These are phyloP conservation scores for Phytomonas sp. DNA, from an alignment of 208 protist species.

Conservation along the genomic window DNA sequence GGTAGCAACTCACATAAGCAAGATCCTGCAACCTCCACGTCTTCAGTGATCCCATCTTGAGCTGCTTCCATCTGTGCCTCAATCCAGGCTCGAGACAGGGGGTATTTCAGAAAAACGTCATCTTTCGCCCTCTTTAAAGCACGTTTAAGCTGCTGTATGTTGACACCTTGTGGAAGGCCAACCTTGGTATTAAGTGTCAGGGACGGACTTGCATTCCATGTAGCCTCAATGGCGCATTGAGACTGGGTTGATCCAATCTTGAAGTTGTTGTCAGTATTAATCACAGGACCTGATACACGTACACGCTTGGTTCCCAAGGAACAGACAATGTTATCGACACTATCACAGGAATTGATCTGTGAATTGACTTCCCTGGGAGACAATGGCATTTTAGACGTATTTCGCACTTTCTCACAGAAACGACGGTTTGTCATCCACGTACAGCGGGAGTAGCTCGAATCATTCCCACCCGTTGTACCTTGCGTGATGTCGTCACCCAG, in stretches of 20 bases:
- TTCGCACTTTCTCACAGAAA: background rate
- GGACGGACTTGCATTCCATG: conserved; percentile 6
- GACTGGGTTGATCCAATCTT: background rate
- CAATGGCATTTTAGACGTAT: background rate
- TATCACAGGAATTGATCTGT: background rate
- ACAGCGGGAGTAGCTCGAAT: background rate
- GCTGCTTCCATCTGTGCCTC: conserved; percentile 13
- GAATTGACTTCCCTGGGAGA: background rate
- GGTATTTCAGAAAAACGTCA: conserved; percentile 13
- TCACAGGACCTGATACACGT: background rate
- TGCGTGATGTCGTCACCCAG: background rate
- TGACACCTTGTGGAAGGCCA: conserved; percentile 53
- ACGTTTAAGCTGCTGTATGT: conserved; percentile 11
- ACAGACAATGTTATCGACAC: background rate
- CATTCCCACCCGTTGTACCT: background rate
- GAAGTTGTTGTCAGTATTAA: background rate
- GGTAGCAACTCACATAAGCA: background rate
- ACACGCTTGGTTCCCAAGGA: background rate
- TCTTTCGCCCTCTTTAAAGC: background rate
- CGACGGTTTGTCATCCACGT: background rate
- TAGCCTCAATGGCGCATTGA: background rate
- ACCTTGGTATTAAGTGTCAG: conserved; percentile 65
- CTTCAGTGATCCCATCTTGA: background rate
- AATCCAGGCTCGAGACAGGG: conserved; percentile 58
- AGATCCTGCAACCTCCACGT: background rate